A percentile compares a stretch with the other conserved stretches of the same genome.
Evolutionary conservation across 2,329 filamentous ascomycete species (phyloP).

Genomic region (Ceratocystis colombiana): DNA sequence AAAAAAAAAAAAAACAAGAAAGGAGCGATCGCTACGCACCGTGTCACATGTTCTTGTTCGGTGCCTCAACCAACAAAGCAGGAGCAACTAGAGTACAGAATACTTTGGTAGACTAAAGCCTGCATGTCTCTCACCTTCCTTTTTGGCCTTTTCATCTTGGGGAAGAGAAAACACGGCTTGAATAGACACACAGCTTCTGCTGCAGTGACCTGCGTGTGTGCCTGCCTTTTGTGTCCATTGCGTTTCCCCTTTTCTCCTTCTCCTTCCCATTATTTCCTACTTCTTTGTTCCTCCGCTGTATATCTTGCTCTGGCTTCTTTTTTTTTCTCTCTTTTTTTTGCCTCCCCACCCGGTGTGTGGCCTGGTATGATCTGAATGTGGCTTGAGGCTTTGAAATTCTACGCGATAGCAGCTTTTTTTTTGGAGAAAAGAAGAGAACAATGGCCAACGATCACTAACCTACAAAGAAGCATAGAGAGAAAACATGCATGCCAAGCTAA

Average conservation of each 20-base stretch:
- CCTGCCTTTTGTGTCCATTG: neutral
- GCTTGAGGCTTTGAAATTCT: neutral
- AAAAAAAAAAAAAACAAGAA: neutral
- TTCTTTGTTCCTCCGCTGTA: neutral
- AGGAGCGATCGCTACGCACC: neutral
- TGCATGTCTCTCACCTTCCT: neutral
- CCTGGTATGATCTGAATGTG: neutral
- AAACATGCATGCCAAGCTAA: neutral
- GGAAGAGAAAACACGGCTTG: neutral
- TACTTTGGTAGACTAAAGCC: neutral
- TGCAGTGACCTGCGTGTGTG: constrained; percentile 10
- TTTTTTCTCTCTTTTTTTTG: neutral
- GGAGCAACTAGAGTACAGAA: neutral
- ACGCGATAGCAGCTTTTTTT: neutral
- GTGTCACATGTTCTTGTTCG: neutral
- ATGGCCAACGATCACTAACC: neutral
- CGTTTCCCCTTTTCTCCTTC: constrained; percentile 5
- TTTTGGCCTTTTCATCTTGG: neutral
- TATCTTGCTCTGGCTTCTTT: neutral
- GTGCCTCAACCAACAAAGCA: neutral
- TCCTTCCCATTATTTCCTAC: neutral
- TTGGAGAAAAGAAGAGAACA: neutral
- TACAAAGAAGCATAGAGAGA: neutral
- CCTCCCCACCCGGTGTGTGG: neutral
- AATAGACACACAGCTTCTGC: neutral